These are phyloP conservation scores for Sporobolomyces roseus DNA, from an alignment of 768 basidiomycete species.

Conservation along the genomic window DNA sequence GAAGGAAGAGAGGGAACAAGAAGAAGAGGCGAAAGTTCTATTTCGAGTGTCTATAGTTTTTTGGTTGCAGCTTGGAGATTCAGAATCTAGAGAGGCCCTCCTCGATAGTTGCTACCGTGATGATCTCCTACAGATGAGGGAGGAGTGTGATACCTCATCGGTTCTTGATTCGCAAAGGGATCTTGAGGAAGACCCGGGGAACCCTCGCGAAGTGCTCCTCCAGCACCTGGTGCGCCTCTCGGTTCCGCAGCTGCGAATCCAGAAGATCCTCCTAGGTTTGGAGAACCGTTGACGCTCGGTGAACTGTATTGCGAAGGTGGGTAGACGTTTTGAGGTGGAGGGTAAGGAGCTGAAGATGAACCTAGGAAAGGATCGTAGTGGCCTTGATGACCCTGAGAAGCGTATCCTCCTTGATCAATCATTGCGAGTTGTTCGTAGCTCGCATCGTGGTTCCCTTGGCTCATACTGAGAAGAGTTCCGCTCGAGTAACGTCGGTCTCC, in stretches of 20 bases:
- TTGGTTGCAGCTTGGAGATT: neutral
- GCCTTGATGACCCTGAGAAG: neutral
- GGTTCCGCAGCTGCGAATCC: neutral
- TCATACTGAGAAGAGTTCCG: conserved; percentile 18
- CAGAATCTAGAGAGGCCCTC: conserved; percentile 3
- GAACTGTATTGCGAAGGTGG: conserved; percentile 13
- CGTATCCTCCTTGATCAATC: conserved; percentile 22
- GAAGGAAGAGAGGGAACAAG: neutral
- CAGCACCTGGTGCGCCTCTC: conserved; percentile 7
- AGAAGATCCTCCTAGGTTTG: neutral
- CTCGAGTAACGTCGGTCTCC: conserved; percentile 12
- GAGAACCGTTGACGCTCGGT: neutral
- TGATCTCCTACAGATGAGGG: neutral
- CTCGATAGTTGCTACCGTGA: conserved; percentile 2
- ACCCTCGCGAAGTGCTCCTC: conserved; percentile 8
- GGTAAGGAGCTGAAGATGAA: conserved; percentile 21
- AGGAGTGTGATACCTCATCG: neutral
- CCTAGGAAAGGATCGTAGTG: conserved; percentile 42
- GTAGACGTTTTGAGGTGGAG: conserved; percentile 11
- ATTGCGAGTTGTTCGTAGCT: conserved; percentile 28
- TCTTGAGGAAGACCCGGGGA: conserved; percentile 8
- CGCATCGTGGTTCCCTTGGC: conserved; percentile 8
- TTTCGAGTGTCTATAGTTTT: neutral
- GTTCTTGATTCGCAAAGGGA: neutral
- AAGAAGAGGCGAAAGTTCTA: neutral